These are phyloP conservation scores for Aspergillus alliaceus DNA, from an alignment of 2,329 filamentous ascomycete species.

Conservation along the genomic window DNA sequence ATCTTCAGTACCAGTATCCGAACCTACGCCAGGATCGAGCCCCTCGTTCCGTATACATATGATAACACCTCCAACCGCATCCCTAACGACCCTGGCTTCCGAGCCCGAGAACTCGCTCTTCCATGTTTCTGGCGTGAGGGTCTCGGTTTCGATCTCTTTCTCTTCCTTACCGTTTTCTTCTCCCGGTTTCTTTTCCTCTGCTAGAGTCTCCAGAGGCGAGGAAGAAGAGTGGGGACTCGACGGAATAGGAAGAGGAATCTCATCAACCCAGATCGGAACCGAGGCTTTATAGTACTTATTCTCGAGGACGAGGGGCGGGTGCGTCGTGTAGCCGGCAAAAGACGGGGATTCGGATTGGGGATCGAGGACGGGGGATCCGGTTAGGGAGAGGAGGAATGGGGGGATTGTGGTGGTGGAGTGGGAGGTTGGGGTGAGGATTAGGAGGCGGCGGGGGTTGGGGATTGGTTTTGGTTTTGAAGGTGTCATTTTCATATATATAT, in stretches of 20 bases:
- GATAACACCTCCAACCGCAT: constrained; percentile 46
- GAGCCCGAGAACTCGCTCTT: constrained; percentile 40
- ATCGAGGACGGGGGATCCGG: constrained; percentile 30
- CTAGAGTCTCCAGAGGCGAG: no score
- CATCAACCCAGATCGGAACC: constrained; percentile 49
- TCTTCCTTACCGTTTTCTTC: not conserved
- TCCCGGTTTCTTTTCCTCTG: not conserved
- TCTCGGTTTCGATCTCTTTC: not conserved
- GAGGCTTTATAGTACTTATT: constrained; percentile 48
- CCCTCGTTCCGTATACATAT: constrained; percentile 35
- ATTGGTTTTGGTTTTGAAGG: constrained; percentile 26
- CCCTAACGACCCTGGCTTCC: constrained; percentile 45
- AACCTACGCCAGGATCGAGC: not conserved
- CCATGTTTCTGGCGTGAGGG: constrained; percentile 32
- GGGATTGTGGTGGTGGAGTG: constrained; percentile 39
- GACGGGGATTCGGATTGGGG: constrained; percentile 3
- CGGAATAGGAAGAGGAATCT: constrained; percentile 31
- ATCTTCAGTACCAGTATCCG: constrained; percentile 1
- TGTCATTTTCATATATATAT: no score
- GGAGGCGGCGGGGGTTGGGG: constrained; percentile 41
- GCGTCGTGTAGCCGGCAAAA: constrained; percentile 49
- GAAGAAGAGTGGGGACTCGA: no score
- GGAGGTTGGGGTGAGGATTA: constrained; percentile 39
- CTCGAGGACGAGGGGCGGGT: constrained; percentile 40
- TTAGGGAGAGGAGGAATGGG: constrained; percentile 37